Conservation (phyloP, 2,329 filamentous ascomycete species). For the Cladorrhinum sp. region DNA sequence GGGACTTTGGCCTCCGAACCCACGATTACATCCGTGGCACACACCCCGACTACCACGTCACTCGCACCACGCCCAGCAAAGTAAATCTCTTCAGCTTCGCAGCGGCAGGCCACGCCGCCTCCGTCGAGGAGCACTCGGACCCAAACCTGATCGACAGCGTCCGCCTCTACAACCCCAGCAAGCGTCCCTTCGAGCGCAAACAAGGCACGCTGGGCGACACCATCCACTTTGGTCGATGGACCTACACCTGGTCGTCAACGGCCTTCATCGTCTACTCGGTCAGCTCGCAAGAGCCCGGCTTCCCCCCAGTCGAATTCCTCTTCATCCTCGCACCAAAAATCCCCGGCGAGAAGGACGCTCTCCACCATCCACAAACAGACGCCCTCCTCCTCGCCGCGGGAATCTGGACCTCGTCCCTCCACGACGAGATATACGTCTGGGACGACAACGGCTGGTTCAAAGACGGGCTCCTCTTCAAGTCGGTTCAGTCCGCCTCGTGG, state of each 20-base stretch:
- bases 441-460: slow-evolving; percentile 63
- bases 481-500: slow-evolving; percentile 55
- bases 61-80: background rate
- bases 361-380: slow-evolving; percentile 35
- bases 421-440: slow-evolving; percentile 65
- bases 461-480: slow-evolving; percentile 56
- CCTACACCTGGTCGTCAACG: background rate
- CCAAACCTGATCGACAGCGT: background rate
- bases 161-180: slow-evolving; percentile 9
- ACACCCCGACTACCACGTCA: slow-evolving; percentile 10
- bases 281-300: background rate
- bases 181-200: background rate
- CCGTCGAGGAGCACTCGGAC: slow-evolving; percentile 25
- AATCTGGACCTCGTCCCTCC: slow-evolving; percentile 54
- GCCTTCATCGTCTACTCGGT: slow-evolving; percentile 8
- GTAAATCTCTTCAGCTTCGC: slow-evolving; percentile 41
- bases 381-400: slow-evolving; percentile 54
- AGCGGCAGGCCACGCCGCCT: slow-evolving; percentile 36
- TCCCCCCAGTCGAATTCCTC: background rate
- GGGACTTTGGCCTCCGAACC: background rate
- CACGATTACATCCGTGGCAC: background rate
- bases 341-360: background rate
- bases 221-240: slow-evolving; percentile 5
- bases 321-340: slow-evolving; percentile 2
- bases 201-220: slow-evolving; percentile 2